These are phyloP conservation scores for Polychaeton citri DNA, from an alignment of 2,329 filamentous ascomycete species.

Conservation along the genomic window DNA sequence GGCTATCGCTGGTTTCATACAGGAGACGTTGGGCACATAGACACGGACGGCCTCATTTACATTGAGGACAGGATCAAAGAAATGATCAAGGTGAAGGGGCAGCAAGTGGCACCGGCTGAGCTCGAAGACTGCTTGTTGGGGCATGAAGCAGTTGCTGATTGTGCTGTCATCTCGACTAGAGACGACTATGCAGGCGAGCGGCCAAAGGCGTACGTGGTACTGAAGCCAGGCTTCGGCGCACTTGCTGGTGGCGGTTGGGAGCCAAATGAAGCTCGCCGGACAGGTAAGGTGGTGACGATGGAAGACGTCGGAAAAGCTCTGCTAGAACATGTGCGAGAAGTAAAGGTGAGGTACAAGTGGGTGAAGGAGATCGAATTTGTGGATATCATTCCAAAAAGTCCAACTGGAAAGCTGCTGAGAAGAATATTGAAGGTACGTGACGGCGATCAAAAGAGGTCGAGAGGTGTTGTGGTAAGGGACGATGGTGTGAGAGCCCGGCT, in stretches of 20 bases:
- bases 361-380: constrained; percentile 51
- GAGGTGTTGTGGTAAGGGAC: constrained; percentile 11
- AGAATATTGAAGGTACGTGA: constrained; percentile 40
- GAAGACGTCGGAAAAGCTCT: constrained; percentile 29
- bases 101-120: constrained; percentile 46
- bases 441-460: constrained; percentile 20
- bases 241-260: constrained; percentile 21
- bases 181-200: constrained; percentile 42
- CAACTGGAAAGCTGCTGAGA: constrained; percentile 59
- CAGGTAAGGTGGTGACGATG: constrained; percentile 39
- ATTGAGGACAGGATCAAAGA: constrained; percentile 50
- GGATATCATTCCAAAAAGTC: constrained; percentile 54
- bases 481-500: constrained; percentile 9
- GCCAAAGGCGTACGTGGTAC: constrained; percentile 42
- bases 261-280: constrained; percentile 45
- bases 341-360: constrained; percentile 53
- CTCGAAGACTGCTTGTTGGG: constrained; percentile 47
- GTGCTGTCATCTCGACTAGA: constrained; percentile 37
- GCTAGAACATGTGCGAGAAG: constrained; percentile 44
- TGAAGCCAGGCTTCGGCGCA: constrained; percentile 16
- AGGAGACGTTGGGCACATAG: constrained; percentile 39
- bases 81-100: constrained; percentile 51
- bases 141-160: constrained; percentile 40
- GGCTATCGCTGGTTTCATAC: constrained; percentile 42
- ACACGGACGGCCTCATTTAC: constrained; percentile 39